A percentile compares a stretch with the other conserved stretches of the same genome.
phyloP scores from a whole-genome alignment of 179 eudicot species.

The Pouteria campechiana region DNA sequence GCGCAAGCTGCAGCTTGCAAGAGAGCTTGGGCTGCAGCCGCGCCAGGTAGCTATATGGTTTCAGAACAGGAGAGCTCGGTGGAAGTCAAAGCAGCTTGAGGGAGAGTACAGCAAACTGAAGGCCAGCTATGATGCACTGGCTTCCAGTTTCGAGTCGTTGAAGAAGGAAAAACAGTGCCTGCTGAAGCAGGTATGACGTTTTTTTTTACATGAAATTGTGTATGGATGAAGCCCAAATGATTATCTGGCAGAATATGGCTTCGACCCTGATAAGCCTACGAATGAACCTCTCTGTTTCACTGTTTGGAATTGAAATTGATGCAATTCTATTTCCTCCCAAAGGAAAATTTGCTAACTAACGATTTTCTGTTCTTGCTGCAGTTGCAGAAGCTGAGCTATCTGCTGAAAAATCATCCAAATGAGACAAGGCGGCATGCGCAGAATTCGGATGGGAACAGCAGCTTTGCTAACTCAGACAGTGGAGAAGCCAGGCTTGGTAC shows the following conservation, averaged over 20 bases:
- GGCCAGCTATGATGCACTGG: conserved; percentile 31
- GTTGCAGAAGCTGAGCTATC: conserved; percentile 36
- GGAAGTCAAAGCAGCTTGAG: conserved; percentile 62
- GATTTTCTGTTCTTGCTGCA: conserved; percentile 10
- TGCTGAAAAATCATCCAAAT: conserved; percentile 9
- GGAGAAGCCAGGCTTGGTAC: conserved; percentile 4
- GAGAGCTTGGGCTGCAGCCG: conserved; percentile 46
- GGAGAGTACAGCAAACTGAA: conserved; percentile 21
- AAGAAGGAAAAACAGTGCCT: conserved; percentile 43
- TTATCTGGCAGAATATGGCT: background rate
- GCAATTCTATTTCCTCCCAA: background rate
- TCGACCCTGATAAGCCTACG: background rate
- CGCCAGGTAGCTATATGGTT: conserved; percentile 76
- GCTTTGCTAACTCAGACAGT: conserved; percentile 6
- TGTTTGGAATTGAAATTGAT: background rate
- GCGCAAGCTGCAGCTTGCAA: conserved; percentile 45
- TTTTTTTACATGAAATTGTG: background rate
- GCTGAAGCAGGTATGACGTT: conserved; percentile 23
- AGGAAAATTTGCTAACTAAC: background rate
- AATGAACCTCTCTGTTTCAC: background rate
- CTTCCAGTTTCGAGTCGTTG: conserved; percentile 32
- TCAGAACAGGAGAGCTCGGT: conserved; percentile 66
- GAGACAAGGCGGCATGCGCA: conserved; percentile 3
- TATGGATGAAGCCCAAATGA: background rate
- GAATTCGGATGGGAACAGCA: background rate